Evolutionary conservation across 2,329 filamentous ascomycete species (phyloP), one percentile per base, ranked within the genome.

Genomic region (Clarireedia hainanense): DNA sequence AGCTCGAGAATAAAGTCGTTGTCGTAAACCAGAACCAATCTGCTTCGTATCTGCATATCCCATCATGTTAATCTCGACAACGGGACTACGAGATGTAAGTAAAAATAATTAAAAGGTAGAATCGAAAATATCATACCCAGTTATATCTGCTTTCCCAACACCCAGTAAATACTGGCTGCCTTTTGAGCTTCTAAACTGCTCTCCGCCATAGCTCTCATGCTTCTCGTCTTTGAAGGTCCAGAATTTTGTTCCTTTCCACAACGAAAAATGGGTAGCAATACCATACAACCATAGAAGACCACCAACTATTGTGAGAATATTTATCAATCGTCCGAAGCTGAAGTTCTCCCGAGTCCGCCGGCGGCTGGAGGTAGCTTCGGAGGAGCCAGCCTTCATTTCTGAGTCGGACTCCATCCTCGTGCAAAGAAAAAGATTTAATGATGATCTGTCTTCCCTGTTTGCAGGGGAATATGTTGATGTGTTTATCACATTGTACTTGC

Each of bases 31-130:
- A 2, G 84, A 85, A 47, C 92, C 92, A 30, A 86, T 74, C 73
- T 97, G 92, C 43, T 81, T 80, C n/a, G 85, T 76, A 70, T 91
- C 88, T 34, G 92, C 92, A 74, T 96, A 96, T 59, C 91, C 91
- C 78, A 92, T 94, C 68, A 96, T 80, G 65, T 90, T 91, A 67
- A 96, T 81, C 70, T 96, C 90, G 23, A 95, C 91, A 12, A 95
- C 89, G 0, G 91, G 90, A 2, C 88, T 83, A 59, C 23, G 23
- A 46, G 6, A 12, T 46, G 23, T 23, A 46, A 14, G 39, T 26
- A 7, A 0, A 0, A 12, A 47, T 68, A 50, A 67, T 59, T 34
- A 56, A 30, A 46, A 46, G 5, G 4, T 17, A n/a, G n/a, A 39
- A 23, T 5, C 7, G 23, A 7, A 23, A n/a, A n/a, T 45, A 27